These are phyloP conservation scores for Termitomyces sp. DNA, from an alignment of 768 basidiomycete species.

Conservation along the genomic window DNA sequence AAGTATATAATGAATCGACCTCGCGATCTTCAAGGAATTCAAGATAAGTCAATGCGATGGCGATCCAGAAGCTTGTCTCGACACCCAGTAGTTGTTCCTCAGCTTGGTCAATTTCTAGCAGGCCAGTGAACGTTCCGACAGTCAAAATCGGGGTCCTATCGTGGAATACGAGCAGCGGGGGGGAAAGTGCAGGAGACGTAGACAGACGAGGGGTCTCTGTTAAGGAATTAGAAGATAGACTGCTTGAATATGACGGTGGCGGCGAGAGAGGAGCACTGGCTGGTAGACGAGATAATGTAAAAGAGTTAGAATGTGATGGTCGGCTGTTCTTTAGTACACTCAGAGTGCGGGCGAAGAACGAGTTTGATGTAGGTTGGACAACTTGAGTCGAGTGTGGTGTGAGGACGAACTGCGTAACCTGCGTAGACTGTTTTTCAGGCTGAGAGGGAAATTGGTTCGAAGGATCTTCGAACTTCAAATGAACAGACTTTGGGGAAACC, in stretches of 20 bases:
- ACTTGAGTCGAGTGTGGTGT: constrained; percentile 40
- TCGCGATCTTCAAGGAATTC: constrained; percentile 79
- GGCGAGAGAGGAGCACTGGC: constrained; percentile 24
- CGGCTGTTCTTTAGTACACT: constrained; percentile 44
- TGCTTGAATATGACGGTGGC: constrained; percentile 35
- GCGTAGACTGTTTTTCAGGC: constrained; percentile 29
- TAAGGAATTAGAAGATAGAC: constrained; percentile 11
- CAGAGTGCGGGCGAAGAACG: constrained; percentile 50
- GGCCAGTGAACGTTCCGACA: constrained; percentile 53
- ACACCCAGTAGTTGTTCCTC: constrained; percentile 62
- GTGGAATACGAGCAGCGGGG: constrained; percentile 60
- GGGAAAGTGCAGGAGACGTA: constrained; percentile 15
- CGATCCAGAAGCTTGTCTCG: constrained; percentile 76
- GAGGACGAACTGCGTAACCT: constrained; percentile 52
- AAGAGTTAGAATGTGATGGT: constrained; percentile 61
- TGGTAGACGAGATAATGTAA: constrained; percentile 46
- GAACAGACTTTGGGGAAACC: constrained; percentile 31
- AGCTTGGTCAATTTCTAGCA: constrained; percentile 58
- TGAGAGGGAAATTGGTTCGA: constrained; percentile 17
- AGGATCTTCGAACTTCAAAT: constrained; percentile 25
- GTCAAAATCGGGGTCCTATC: constrained; percentile 70
- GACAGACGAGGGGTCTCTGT: constrained; percentile 17
- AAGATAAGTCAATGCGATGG: constrained; percentile 69
- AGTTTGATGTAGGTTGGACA: constrained; percentile 32
- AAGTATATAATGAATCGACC: constrained; percentile 38